A percentile compares a stretch with the other conserved stretches of the same genome.
Evolutionary conservation across 257 asterid genomes (phyloP).

Genomic region (Coffea eugenioides): DNA sequence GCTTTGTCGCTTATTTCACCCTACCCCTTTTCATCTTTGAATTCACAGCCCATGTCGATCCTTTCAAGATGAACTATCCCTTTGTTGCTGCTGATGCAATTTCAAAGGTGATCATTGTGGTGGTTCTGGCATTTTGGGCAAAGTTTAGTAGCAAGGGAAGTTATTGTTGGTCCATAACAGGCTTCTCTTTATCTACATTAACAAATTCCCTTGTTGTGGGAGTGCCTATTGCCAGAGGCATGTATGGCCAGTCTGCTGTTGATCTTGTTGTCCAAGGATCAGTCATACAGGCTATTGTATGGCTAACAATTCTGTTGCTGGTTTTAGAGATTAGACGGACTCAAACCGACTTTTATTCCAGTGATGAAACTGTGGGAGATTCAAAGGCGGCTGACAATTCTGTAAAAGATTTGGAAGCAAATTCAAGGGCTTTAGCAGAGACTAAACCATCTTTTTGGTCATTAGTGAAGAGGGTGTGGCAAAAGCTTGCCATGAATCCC

Average conservation of each 20-base stretch:
- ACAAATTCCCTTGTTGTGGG: conserved; percentile 61
- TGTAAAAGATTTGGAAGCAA: conserved; percentile 23
- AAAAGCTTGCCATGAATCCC: conserved; percentile 35
- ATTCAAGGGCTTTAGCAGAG: neutral
- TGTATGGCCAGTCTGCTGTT: conserved; percentile 51
- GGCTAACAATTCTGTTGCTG: conserved; percentile 50
- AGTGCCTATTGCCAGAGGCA: conserved; percentile 55
- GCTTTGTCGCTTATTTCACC: conserved; percentile 35
- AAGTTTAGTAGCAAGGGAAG: conserved; percentile 42
- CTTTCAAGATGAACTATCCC: conserved; percentile 50
- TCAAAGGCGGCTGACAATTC: neutral
- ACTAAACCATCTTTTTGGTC: conserved; percentile 19
- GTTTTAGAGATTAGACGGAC: conserved; percentile 43
- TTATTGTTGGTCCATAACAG: conserved; percentile 53
- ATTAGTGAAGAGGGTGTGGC: conserved; percentile 29
- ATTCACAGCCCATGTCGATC: conserved; percentile 52
- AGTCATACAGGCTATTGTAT: conserved; percentile 47
- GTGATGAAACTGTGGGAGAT: neutral
- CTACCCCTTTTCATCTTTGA: conserved; percentile 56
- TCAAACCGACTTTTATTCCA: conserved; percentile 1
- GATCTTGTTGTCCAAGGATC: conserved; percentile 56
- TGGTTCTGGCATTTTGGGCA: conserved; percentile 43
- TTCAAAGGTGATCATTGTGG: conserved; percentile 42
- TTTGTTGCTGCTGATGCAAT: conserved; percentile 53
- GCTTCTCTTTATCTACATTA: conserved; percentile 51